phyloP scores from a whole-genome alignment of 164 flowering plant genomes.

The Dillenia suffruticosa region DNA sequence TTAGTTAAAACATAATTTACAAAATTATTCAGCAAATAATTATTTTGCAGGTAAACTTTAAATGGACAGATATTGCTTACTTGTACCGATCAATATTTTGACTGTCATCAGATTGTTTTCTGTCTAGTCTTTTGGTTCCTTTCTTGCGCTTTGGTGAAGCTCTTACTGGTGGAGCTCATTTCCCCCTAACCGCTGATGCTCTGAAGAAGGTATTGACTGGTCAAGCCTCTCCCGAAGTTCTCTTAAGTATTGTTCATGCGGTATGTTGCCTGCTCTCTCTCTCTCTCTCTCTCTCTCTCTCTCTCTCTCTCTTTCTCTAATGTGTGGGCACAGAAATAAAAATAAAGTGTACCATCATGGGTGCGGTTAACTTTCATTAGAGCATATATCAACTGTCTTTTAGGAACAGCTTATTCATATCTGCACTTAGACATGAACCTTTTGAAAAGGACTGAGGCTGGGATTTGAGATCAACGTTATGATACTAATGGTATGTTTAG shows the following conservation, averaged over 20 bases:
- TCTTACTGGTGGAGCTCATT: slow-evolving; percentile 80
- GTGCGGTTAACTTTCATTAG: too few relatives aligned
- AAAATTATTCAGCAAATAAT: too few relatives aligned
- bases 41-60: too few relatives aligned
- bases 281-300: slow-evolving; percentile 2
- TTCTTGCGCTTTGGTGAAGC: slow-evolving; percentile 91
- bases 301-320: not conserved
- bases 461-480: too few relatives aligned
- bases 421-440: too few relatives aligned
- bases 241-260: slow-evolving; percentile 69
- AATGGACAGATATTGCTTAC: not conserved
- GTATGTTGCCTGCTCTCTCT: slow-evolving; percentile 33
- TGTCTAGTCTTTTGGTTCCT: slow-evolving; percentile 68
- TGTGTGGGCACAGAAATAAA: too few relatives aligned
- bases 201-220: slow-evolving; percentile 85
- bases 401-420: too few relatives aligned
- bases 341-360: too few relatives aligned
- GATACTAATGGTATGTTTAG: too few relatives aligned
- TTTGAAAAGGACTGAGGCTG: too few relatives aligned
- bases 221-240: slow-evolving; percentile 77
- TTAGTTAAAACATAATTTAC: too few relatives aligned
- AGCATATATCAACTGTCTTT: too few relatives aligned
- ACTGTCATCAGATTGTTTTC: slow-evolving; percentile 7
- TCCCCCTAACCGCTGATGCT: slow-evolving; percentile 89
- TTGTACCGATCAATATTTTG: slow-evolving; percentile 2